Evolutionary conservation across 129 eudicot species (phyloP), one percentile per base, ranked within the genome.

Genomic region (Ambrosia trifida): DNA sequence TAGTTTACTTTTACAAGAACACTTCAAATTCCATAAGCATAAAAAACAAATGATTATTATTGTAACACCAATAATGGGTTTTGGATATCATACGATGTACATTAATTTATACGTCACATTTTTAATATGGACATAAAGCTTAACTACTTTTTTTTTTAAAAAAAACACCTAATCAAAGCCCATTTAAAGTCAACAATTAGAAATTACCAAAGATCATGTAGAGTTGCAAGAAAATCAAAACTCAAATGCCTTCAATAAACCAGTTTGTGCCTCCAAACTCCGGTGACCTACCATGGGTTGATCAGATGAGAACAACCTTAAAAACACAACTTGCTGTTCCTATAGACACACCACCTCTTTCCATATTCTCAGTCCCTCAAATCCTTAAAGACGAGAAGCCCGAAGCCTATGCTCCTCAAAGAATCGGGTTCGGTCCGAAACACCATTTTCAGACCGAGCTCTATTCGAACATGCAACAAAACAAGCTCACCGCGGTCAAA

Each of bases 391-490:
- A 57, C 0, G 58, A 56, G 16, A 78, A 77, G 14, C 91, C 72
- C 12, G 81, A 86, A 36, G 81, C 88, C 0, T 86, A 83, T 47
- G 47, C 43, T 8, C 88, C 91, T 14, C 79, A 78, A 49, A 80
- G 57, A 4, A 45, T 81, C 4, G 85, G 84, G 51, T 56, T 86
- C 7, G 91, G 91, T 1, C 91, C 88, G 2, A 67, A 83, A 66
- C 84, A 86, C 35, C 85, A 78, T 72, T 78, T 73, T 11, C 80
- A 30, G 9, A 54, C 74, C 5, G 86, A 86, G 0, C 73, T 86
- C 10, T 75, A 74, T 45, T 69, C 66, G 47, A 75, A 76, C 14
- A 82, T 82, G 84, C 80, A 85, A 49, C 73, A 78, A 38, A 62
- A 75, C 76, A 82, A 85, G 63, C 80, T 85, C 19, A 78, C 82